Conservation (phyloP, 1,284 basidiomycete species). For the Puccinia coronata region DNA sequence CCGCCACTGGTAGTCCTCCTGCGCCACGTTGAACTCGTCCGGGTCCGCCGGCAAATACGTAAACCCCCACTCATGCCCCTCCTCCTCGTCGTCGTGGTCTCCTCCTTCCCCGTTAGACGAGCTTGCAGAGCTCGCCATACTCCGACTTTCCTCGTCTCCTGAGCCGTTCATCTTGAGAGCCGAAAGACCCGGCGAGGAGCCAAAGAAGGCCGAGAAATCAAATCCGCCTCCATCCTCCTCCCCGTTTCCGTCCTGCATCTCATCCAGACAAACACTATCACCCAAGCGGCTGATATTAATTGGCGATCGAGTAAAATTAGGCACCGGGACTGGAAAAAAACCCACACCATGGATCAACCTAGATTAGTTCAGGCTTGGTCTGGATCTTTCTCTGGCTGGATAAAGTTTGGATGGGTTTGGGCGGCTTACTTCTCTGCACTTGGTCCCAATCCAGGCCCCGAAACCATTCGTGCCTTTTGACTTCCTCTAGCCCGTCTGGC, state of each 20-base stretch:
- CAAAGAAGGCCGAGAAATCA: slow-evolving; percentile 35
- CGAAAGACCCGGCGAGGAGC: slow-evolving; percentile 34
- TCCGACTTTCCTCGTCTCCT: not conserved
- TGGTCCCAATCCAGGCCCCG: slow-evolving; percentile 22
- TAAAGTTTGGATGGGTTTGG: not conserved
- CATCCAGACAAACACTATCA: not conserved
- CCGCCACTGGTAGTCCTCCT: not conserved
- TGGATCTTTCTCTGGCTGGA: too few relatives aligned
- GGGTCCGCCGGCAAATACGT: slow-evolving; percentile 7
- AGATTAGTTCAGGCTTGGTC: too few relatives aligned
- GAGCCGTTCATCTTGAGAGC: not conserved
- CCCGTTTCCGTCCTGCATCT: not conserved
- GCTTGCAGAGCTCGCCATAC: not conserved
- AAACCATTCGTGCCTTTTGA: slow-evolving; percentile 21
- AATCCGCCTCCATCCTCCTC: not conserved
- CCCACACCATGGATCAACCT: too few relatives aligned
- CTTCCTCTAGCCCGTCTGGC: not conserved
- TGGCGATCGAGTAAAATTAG: not conserved
- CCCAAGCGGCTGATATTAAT: not conserved
- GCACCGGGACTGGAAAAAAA: slow-evolving; percentile 1
- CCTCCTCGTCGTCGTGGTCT: too few relatives aligned
- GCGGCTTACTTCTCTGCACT: slow-evolving; percentile 1
- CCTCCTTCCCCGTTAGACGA: not conserved
- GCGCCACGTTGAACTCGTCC: not conserved
- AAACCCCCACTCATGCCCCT: not conserved